Conservation (phyloP, 305 asterid genomes). For the Solanum hybrid region DNA sequence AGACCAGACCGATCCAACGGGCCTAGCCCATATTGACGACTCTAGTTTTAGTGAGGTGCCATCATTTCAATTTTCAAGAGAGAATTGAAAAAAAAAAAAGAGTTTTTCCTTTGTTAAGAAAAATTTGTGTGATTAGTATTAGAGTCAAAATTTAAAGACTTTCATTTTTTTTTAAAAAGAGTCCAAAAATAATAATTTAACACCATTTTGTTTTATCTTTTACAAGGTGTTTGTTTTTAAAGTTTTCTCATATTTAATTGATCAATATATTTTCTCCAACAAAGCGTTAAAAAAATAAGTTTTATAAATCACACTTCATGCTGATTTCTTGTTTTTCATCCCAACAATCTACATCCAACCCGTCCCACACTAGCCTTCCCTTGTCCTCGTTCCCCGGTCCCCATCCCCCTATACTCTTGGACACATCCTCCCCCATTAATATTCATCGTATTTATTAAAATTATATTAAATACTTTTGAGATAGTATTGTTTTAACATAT, state of each 20-base stretch:
- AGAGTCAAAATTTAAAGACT: not conserved
- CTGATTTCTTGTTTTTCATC: too few species aligned
- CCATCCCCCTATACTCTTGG: not conserved
- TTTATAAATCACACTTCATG: too few species aligned
- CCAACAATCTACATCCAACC: not conserved
- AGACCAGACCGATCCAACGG: too few species aligned
- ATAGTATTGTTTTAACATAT: not conserved
- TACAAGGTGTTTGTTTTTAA: not conserved
- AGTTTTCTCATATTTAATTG: not conserved
- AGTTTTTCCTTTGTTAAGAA: not conserved
- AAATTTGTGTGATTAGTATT: not conserved
- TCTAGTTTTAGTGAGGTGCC: not conserved
- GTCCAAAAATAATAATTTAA: too few species aligned
- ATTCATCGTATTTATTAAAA: not conserved
- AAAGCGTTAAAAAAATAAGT: too few species aligned
- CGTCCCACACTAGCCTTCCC: not conserved
- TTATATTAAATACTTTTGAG: too few species aligned
- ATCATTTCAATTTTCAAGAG: not conserved
- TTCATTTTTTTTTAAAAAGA: too few species aligned
- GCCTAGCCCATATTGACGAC: too few species aligned
- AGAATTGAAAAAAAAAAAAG: not conserved
- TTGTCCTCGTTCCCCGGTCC: not conserved
- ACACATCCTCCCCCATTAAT: not conserved
- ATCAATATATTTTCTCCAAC: not conserved
- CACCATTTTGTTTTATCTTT: not conserved